Percentiles rank a stretch among this genome's conserved stretches.
These are phyloP conservation scores for Yarrowia galli DNA, from an alignment of 1,139 yeast species.

Conservation along the genomic window DNA sequence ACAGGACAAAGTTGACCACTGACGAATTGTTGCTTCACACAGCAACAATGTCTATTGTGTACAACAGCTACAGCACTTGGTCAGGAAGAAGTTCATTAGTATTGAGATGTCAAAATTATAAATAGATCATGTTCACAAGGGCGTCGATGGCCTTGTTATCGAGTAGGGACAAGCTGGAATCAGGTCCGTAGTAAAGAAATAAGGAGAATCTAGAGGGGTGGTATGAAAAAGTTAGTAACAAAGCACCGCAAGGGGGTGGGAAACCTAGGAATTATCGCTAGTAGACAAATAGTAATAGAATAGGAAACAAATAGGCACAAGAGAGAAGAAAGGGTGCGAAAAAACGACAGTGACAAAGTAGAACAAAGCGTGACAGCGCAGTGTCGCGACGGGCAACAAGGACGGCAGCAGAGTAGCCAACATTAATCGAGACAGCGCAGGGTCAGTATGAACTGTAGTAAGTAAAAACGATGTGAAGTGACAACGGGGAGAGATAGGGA, in stretches of 20 bases:
- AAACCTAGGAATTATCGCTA: slow-evolving; percentile 23
- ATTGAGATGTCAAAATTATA: no score
- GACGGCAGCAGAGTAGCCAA: background rate
- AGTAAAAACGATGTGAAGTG: slow-evolving; percentile 18
- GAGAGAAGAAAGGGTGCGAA: slow-evolving; percentile 5
- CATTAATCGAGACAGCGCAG: slow-evolving; percentile 20
- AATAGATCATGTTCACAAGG: slow-evolving; percentile 10
- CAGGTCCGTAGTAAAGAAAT: slow-evolving; percentile 16
- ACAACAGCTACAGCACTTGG: slow-evolving; percentile 1
- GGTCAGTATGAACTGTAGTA: slow-evolving; percentile 15
- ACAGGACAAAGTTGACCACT: no score
- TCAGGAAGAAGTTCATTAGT: background rate
- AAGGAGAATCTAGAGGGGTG: slow-evolving; percentile 16
- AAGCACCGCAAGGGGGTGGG: slow-evolving; percentile 23
- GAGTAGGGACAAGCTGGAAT: slow-evolving; percentile 19
- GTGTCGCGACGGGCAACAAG: background rate
- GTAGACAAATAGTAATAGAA: slow-evolving; percentile 2
- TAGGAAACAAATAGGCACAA: slow-evolving; percentile 4
- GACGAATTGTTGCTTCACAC: no score
- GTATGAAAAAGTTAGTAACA: slow-evolving; percentile 29
- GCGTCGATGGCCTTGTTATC: slow-evolving; percentile 32
- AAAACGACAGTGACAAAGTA: slow-evolving; percentile 4
- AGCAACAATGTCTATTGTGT: background rate
- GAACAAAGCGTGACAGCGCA: slow-evolving; percentile 17
- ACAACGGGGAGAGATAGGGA: background rate